Evolutionary conservation across 768 basidiomycete genomes (phyloP), one percentile per base, ranked within the genome.

Genomic region (Boletellus ananas): DNA sequence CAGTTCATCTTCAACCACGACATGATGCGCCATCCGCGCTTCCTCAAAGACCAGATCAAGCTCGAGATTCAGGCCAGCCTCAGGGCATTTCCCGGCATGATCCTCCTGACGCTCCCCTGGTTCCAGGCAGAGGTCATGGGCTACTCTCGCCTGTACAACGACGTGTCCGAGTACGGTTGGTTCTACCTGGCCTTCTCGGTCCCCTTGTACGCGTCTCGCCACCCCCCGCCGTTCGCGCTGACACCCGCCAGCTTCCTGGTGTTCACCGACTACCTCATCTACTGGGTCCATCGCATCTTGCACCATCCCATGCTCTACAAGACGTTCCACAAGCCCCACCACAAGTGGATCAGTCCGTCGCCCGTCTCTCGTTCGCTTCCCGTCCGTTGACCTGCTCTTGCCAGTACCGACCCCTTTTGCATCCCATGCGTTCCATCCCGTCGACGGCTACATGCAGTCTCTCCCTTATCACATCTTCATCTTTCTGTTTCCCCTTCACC

Each of bases 361-460:
- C 3, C 21, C 21, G 10, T 13, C 16, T 37, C 18, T 42, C 21
- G 34, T 53, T 39, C 10, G 47, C 6, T 35, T 14, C 12, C 17
- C 25, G n/a, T 9, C 17, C 31, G n/a, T 9, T 58, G 17, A 65
- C 58, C 13, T 29, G 8, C 45, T 14, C 7, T 40, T 43, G 17
- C 1, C 49, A 96, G 94, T 99, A 52, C 94, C 96, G 5, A 96
- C 96, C 0, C 96, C 96, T 0, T 99, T 91, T 61, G 90, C 96
- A 29, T 95, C 95, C 20, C 89, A 97, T 64, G 96, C 96, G 0
- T 99, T 99, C 83, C 93, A 99, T 69, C 91, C 91, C 0, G 71
- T 97, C 18, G 96, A 99, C 67, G 96, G 96, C 2, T 98, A 90
- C 66, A 65, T 85, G 23, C 96, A 99, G 72, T 94, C 93, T 10